Evolutionary conservation across 768 basidiomycete species (phyloP), one percentile per base, ranked within the genome.

Genomic region (Gyrodon lividus): DNA sequence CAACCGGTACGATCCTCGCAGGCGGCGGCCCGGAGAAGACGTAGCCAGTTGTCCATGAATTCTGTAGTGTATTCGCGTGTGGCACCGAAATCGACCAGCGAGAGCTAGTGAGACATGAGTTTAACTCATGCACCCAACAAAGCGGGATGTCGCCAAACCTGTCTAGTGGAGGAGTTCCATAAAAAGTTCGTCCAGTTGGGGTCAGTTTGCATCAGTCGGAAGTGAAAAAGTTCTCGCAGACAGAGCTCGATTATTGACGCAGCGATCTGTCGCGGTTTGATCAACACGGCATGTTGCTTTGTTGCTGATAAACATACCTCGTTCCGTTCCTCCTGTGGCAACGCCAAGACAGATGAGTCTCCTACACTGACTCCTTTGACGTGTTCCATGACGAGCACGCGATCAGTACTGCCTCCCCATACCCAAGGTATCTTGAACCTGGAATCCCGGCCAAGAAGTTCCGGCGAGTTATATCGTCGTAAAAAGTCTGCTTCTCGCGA

Each of bases 121-220:
- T 12, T 10, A n/a, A 47, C 17, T 5, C 3, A 20, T 5, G 2
- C 10, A n/a, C n/a, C 5, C 31, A 16, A 44, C 31, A 39, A 37
- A 30, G 9, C 17, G 17, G 14, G n/a, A 16, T 38, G 23, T 9
- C 17, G 6, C 35, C 65, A 22, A 17, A 86, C 89, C 77, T 84
- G 81, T 38, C 79, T 76, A 1, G 83, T 83, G 3, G 72, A 52
- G 0, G 75, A 60, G 67, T 94, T 88, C 85, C 90, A 98, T 20
- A 99, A 74, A 72, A 99, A 98, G 68, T 98, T 98, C 8, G 92
- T 89, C 90, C 92, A 98, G 61, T 99, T 98, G 3, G 97, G 97
- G 65, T 99, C 96, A 0, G 96, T 99, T 68, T 98, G 97, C 97
- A 99, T 98, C 38, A 87, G 69, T 26, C 89, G 76, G 73, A 97